Evolutionary conservation across 176 grass and related monocot species (phyloP).

Genomic region (Rhipidocladum racemiflorum): DNA sequence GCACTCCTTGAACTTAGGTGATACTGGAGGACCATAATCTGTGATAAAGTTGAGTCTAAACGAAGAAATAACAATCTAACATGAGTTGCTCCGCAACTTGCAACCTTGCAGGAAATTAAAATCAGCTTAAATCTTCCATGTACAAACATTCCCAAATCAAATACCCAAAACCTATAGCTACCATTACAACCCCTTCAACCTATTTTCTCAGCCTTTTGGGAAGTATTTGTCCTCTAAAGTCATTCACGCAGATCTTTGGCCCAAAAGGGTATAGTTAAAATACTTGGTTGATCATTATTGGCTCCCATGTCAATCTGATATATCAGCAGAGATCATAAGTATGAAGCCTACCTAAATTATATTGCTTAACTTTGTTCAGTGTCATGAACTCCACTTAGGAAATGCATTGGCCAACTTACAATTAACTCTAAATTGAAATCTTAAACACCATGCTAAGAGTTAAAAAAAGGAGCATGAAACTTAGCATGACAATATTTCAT

Average conservation of each 20-base stretch:
- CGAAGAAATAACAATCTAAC: constrained; percentile 3
- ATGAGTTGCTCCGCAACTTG: neutral
- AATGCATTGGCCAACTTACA: constrained; percentile 11
- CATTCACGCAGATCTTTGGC: neutral
- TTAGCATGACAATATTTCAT: neutral
- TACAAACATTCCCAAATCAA: neutral
- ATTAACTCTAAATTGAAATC: neutral
- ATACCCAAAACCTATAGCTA: neutral
- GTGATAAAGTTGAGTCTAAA: constrained; percentile 22
- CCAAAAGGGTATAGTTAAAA: neutral
- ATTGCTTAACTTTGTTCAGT: neutral
- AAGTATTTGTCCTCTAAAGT: neutral
- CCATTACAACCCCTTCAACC: neutral
- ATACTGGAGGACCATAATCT: constrained; percentile 4
- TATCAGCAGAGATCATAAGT: neutral
- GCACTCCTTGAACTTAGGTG: neutral
- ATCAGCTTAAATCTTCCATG: constrained; percentile 21
- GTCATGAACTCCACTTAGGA: neutral
- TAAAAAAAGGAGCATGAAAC: neutral
- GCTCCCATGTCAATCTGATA: constrained; percentile 2
- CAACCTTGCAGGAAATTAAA: neutral
- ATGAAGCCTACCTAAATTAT: neutral
- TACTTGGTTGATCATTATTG: neutral
- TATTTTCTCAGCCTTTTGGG: neutral
- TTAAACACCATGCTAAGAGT: neutral